phyloP scores from a whole-genome alignment of 2,329 filamentous ascomycete genomes.

The Ophiostoma ips region DNA sequence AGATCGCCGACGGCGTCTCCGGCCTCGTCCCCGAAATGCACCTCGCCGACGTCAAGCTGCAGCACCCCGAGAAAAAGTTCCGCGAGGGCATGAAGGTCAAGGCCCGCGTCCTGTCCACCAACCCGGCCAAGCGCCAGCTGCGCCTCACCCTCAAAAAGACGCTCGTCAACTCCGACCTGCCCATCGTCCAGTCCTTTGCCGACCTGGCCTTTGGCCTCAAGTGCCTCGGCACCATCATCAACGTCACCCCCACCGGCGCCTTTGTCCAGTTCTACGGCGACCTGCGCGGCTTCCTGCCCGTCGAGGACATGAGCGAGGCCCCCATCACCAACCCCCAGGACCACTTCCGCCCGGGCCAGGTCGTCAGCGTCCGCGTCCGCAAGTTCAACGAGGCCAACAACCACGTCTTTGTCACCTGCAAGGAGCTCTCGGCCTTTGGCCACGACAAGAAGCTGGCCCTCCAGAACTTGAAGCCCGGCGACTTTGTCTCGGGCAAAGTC shows the following conservation, averaged over 20 bases:
- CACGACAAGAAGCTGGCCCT: constrained; percentile 63
- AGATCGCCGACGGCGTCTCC: constrained; percentile 71
- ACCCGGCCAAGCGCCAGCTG: constrained; percentile 62
- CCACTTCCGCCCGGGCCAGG: constrained; percentile 83
- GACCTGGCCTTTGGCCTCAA: constrained; percentile 61
- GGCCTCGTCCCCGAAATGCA: constrained; percentile 84
- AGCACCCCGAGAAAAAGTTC: constrained; percentile 95
- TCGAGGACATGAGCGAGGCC: constrained; percentile 95
- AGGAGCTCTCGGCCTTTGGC: constrained; percentile 68
- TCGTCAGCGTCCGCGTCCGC: constrained; percentile 79
- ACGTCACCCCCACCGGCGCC: constrained; percentile 63
- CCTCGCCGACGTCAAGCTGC: constrained; percentile 72
- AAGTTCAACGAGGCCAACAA: constrained; percentile 58
- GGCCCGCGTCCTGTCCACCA: constrained; percentile 68
- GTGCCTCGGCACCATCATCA: constrained; percentile 76
- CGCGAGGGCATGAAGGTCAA: constrained; percentile 74
- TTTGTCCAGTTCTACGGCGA: constrained; percentile 84
- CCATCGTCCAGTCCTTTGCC: constrained; percentile 67
- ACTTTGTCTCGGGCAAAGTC: constrained; percentile 63
- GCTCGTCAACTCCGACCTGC: constrained; percentile 73
- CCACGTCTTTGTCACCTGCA: constrained; percentile 81
- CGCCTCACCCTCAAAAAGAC: constrained; percentile 90
- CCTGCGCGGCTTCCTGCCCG: constrained; percentile 74
- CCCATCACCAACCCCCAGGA: constrained; percentile 80
- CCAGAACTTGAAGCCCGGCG: constrained; percentile 57